Base-by-base conservation (phyloP, 2,329 filamentous ascomycete genomes). In the Penicillium aurantiogriseum region DNA sequence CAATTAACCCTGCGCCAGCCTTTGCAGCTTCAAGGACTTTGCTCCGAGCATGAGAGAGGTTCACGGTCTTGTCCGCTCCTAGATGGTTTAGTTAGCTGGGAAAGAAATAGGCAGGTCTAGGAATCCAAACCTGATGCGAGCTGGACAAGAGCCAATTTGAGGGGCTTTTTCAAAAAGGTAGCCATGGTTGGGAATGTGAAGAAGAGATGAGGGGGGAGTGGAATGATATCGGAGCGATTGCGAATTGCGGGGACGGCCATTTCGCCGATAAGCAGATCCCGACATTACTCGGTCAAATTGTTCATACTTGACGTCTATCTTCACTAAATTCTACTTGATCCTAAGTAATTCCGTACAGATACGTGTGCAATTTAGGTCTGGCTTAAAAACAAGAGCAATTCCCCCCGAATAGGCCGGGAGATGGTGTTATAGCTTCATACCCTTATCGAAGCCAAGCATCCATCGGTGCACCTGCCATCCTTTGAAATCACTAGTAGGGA, bases 121-220 rank as follows among this genome's bases (percentile, higher is more conserved):
- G 46, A 31, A 31, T 52, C 40, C 40, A 40, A 70, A 85, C 83
- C 89, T 60, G 88, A 87, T 56, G 90, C 87, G 35, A 96, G 84
- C 77, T 96, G 92, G 62, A 96, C 82, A 67, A 92, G 84, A 35
- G 90, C 89, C 45, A 96, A 82, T 77, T 90, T 92, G 69, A 95
- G 80, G 39, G 88, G 86, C 74, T 89, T 83, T 76, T 88, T 88
- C 60, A 96, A 84, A 50, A 92, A 71, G 40, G 77, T 73, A 35
- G 81, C 74, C 82, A 84, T 84, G 48, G 21, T 65, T 43, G 54
- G 31, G 23, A 11, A 51, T 27, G 8, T 45, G 47, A 54, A 44
- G 59, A 51, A 39, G 23, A 47, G 56, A 48, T n/a, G 52, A 51
- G 44, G 50, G 9, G 46, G 25, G 50, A 15, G 33, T 46, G 45